Percentiles rank a stretch among this genome's conserved stretches.
Evolutionary conservation across 495 filamentous ascomycete genomes (phyloP).

Genomic region (Penicillium malachiteum): DNA sequence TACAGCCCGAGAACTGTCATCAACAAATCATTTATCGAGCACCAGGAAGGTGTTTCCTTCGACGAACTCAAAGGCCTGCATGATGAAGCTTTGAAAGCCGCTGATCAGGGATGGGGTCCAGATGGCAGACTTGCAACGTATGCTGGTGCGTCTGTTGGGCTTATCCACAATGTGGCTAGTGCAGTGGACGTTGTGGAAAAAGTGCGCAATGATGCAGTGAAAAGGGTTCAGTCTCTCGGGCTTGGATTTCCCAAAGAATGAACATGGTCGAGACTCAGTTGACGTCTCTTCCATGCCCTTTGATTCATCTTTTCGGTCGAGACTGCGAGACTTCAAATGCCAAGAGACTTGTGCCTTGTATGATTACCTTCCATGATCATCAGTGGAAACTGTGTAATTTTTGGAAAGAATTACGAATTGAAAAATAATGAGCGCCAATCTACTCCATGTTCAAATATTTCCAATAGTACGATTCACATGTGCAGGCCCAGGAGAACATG

Average conservation of each 20-base stretch:
- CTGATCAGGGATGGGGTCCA: conserved; percentile 61
- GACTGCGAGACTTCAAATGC: not conserved
- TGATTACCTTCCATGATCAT: not conserved
- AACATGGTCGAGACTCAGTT: not conserved
- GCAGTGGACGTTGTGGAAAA: conserved; percentile 43
- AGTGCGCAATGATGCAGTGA: conserved; percentile 9
- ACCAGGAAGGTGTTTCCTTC: conserved; percentile 52
- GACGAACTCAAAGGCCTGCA: conserved; percentile 61
- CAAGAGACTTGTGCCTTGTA: not conserved
- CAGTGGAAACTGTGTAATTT: not conserved
- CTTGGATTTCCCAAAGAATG: not conserved
- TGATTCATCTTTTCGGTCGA: no score
- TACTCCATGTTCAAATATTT: not conserved
- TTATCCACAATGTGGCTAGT: conserved; percentile 44
- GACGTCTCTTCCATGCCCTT: no score
- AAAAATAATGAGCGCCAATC: not conserved
- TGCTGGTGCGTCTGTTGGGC: conserved; percentile 55
- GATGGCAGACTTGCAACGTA: conserved; percentile 70
- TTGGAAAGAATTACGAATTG: not conserved
- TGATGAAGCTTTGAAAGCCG: conserved; percentile 51
- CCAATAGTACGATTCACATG: no score
- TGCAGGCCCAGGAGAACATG: no score
- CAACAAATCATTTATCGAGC: conserved; percentile 61
- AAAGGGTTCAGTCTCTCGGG: conserved; percentile 6
- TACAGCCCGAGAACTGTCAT: conserved; percentile 63